Conservation (phyloP, 345 rosid genomes). For the Eucalyptus caleyi region DNA sequence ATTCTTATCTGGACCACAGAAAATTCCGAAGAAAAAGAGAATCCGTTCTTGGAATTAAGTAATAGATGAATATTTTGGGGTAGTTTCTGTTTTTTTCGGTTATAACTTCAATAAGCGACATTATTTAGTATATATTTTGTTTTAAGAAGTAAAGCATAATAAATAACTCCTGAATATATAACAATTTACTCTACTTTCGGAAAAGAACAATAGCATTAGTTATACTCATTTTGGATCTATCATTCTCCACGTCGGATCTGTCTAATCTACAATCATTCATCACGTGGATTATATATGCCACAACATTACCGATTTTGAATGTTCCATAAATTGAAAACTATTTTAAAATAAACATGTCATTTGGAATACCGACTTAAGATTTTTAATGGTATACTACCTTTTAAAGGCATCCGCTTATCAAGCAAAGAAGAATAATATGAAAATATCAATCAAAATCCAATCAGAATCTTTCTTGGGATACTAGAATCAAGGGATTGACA, state of each 20-base stretch:
- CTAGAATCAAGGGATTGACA: too few species aligned
- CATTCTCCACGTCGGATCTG: fast-evolving
- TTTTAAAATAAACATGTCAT: not conserved
- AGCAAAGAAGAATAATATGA: too few species aligned
- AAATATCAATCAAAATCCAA: too few species aligned
- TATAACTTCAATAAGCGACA: not conserved
- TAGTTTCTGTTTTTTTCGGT: not conserved
- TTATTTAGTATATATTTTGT: not conserved
- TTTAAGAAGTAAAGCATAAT: not conserved
- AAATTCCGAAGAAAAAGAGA: not conserved
- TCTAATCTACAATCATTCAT: not conserved
- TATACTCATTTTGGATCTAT: not conserved
- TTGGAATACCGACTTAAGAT: not conserved
- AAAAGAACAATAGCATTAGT: not conserved
- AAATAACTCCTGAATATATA: not conserved
- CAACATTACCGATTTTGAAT: not conserved
- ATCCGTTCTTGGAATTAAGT: not conserved
- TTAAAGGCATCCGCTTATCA: too few species aligned
- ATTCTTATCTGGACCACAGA: not conserved
- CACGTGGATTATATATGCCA: not conserved
- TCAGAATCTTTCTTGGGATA: too few species aligned
- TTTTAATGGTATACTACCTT: not conserved
- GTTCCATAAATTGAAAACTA: not conserved
- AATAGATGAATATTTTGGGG: not conserved
- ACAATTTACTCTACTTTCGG: not conserved